Conservation (phyloP, 139 green algal genomes). For the Picochlorum sp. region DNA sequence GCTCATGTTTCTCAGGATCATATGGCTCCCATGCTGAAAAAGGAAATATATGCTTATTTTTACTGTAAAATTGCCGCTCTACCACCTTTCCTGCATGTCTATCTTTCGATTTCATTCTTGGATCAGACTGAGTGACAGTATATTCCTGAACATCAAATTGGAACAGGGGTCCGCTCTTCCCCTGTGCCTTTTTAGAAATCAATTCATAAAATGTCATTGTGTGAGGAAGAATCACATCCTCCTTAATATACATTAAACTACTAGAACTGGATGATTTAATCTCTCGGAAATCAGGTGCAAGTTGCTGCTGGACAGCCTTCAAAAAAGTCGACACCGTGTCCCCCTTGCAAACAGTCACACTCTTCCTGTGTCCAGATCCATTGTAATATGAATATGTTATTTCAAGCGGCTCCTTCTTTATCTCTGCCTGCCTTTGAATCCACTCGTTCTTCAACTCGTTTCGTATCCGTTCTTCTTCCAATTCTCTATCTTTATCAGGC, state of each 20-base stretch:
- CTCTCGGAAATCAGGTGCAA: constrained; percentile 80
- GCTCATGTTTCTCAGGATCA: constrained; percentile 37
- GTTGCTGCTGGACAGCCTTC: constrained; percentile 72
- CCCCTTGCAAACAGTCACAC: constrained; percentile 45
- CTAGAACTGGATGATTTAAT: constrained; percentile 48
- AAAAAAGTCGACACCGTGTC: constrained; percentile 83
- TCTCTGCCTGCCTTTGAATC: constrained; percentile 37
- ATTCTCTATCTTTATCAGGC: constrained; percentile 78
- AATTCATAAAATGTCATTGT: constrained; percentile 92
- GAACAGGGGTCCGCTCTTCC: constrained; percentile 90
- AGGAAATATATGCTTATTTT: constrained; percentile 99
- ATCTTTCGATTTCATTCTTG: constrained; percentile 76
- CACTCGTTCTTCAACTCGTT: constrained; percentile 58
- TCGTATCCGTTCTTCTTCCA: constrained; percentile 62
- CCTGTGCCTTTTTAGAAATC: constrained; percentile 82
- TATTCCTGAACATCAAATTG: constrained; percentile 92
- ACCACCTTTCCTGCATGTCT: constrained; percentile 80
- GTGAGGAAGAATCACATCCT: constrained; percentile 89
- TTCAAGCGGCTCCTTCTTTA: constrained; percentile 76
- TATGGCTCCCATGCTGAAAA: constrained; percentile 85
- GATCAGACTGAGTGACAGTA: constrained; percentile 69
- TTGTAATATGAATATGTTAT: constrained; percentile 97
- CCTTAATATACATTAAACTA: constrained; percentile 96
- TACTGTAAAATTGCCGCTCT: constrained; percentile 92
- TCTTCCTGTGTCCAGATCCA: constrained; percentile 71